A percentile compares a stretch with the other conserved stretches of the same genome.
These are phyloP conservation scores for Emmonsiellopsis sp. DNA, from an alignment of 2,329 filamentous ascomycete species.

Conservation along the genomic window DNA sequence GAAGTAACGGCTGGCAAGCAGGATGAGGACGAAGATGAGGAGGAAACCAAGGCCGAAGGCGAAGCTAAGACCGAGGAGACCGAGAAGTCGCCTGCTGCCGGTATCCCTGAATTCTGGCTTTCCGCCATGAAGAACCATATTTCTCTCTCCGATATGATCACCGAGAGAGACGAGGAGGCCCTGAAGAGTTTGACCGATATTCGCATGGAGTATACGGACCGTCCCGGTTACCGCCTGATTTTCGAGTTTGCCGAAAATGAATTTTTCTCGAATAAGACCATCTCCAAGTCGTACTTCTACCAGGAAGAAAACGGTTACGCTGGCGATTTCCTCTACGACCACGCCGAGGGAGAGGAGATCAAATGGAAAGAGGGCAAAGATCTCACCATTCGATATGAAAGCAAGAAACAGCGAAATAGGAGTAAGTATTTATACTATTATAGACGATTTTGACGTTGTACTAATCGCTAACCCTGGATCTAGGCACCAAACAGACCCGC, in stretches of 20 bases:
- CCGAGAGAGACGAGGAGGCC: slow-evolving; percentile 88
- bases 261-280: slow-evolving; percentile 93
- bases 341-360: slow-evolving; percentile 96
- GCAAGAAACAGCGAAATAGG: slow-evolving; percentile 99
- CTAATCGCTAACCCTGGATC: background rate
- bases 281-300: slow-evolving; percentile 98
- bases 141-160: slow-evolving; percentile 96
- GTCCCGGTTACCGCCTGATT: slow-evolving; percentile 94
- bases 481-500: slow-evolving; percentile 97
- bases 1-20: slow-evolving; percentile 82
- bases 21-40: slow-evolving; percentile 61
- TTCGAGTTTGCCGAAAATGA: slow-evolving; percentile 95
- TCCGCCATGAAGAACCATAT: slow-evolving; percentile 99
- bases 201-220: slow-evolving; percentile 98
- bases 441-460: background rate
- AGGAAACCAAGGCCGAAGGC: slow-evolving; percentile 51
- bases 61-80: slow-evolving; percentile 39
- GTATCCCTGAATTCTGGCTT: slow-evolving; percentile 98
- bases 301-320: slow-evolving; percentile 98
- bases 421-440: slow-evolving; percentile 54
- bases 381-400: slow-evolving; percentile 87
- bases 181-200: slow-evolving; percentile 86
- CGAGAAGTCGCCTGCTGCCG: slow-evolving; percentile 48
- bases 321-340: slow-evolving; percentile 98
- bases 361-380: slow-evolving; percentile 93